Base-by-base conservation (phyloP, 1,284 basidiomycete species). In the Fomes fomentarius region DNA sequence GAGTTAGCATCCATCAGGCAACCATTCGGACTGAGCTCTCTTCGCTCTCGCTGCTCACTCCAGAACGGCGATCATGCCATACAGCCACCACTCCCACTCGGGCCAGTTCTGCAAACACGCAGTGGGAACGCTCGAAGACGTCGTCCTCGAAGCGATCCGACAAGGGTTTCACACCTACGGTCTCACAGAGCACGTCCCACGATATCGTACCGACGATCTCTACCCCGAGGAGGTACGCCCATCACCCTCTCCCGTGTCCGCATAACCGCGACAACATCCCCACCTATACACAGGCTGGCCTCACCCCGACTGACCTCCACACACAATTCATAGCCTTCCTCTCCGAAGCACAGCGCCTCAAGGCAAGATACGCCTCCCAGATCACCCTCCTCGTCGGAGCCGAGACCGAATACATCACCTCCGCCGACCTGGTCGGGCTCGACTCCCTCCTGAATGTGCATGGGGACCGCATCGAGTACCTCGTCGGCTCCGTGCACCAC, bases 41-140 rank as follows among this genome's bases (percentile, higher is more conserved):
- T 30, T 30, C 28, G 6, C 28, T 30, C 6, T 12, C 28, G 6
- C 12, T 30, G 28, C 12, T 30, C 28, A 12, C 28, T 30, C 28
- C 28, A 12, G 7, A 6, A 30, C 28, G 28, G 28, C 28, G 11
- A n/a, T 22, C 14, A 96, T 95, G 94, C 92, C 92, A 60, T 80
- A 90, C 70, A 93, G 89, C 65, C 94, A 95, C 69, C 96, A 98
- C 73, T 96, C 94, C 10, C 96, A 98, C 69, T 98, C 95, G 7
- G 96, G 96, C 28, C 89, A 97, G 68, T 99, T 98, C 75, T 98
- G 96, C 78, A 89, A 85, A 60, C 97, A 99, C 70, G 96, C 94
- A 8, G 69, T 72, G 3, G 88, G 90, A 5, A 78, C 79, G 0
- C 80, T 99, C 21, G 86, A 94, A 59, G 83, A 91, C 2, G 89